Conservation (phyloP, 495 filamentous ascomycete species). For the Rhypophila decipiens region DNA sequence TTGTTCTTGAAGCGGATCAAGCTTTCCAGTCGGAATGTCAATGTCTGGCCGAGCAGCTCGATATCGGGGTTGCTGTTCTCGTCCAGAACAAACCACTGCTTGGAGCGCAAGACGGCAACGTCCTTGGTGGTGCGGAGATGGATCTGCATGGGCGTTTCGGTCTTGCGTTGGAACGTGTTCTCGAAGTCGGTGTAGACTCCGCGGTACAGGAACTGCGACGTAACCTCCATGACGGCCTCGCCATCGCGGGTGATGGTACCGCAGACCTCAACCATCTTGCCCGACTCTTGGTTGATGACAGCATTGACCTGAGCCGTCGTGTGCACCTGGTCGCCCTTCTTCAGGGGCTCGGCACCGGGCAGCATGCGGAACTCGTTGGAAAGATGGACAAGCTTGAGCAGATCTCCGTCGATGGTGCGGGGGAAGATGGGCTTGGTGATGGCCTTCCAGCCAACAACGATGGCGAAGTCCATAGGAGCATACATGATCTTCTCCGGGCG, state of each 20-base stretch:
- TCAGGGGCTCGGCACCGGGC: constrained; percentile 86
- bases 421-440: constrained; percentile 99
- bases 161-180: constrained; percentile 97
- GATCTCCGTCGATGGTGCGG: constrained; percentile 85
- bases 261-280: constrained; percentile 99
- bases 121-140: constrained; percentile 81
- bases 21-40: constrained; percentile 93
- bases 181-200: constrained; percentile 88
- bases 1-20: constrained; percentile 92
- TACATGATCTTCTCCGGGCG: constrained; percentile 90
- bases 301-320: constrained; percentile 96
- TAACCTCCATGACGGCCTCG: constrained; percentile 93
- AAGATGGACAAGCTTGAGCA: constrained; percentile 89
- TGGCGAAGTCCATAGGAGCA: constrained; percentile 98
- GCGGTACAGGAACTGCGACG: constrained; percentile 94
- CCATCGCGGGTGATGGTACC: constrained; percentile 88
- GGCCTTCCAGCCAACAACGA: constrained; percentile 97
- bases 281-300: constrained; percentile 94
- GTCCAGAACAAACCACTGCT: constrained; percentile 89
- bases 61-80: constrained; percentile 58
- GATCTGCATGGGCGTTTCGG: constrained; percentile 91
- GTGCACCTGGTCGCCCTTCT: constrained; percentile 87
- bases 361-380: constrained; percentile 98
- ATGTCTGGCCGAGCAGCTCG: constrained; percentile 81
- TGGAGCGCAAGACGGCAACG: constrained; percentile 86